phyloP scores from a whole-genome alignment of 345 rosid genomes.

The Isatis tinctoria region DNA sequence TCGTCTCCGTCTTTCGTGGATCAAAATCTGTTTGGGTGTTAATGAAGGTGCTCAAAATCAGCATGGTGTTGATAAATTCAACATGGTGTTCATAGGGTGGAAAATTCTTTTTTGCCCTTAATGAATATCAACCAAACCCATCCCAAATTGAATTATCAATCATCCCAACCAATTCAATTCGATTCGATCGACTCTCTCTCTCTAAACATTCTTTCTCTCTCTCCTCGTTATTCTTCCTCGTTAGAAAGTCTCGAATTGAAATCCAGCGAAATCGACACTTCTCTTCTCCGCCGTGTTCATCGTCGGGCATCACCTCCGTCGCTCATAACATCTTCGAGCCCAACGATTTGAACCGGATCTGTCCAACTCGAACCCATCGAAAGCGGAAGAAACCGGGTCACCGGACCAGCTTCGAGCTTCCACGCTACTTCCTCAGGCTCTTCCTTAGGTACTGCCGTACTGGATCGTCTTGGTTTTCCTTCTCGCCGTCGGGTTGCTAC shows the following conservation, averaged over 20 bases:
- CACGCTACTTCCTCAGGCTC: slow-evolving; percentile 44
- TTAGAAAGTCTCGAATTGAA: too few relatives aligned
- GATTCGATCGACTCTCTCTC: too few relatives aligned
- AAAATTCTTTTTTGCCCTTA: too few relatives aligned
- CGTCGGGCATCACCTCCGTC: neutral
- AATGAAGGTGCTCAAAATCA: too few relatives aligned
- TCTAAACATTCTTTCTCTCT: too few relatives aligned
- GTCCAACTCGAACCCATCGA: slow-evolving; percentile 49
- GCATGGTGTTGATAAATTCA: too few relatives aligned
- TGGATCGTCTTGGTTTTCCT: slow-evolving; percentile 59
- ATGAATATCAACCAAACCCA: too few relatives aligned
- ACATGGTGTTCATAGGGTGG: too few relatives aligned
- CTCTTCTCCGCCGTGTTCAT: neutral
- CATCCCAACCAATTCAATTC: too few relatives aligned
- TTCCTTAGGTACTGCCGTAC: slow-evolving; percentile 50
- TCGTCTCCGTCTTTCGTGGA: neutral
- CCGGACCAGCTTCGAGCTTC: slow-evolving; percentile 41
- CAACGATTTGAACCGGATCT: slow-evolving; percentile 58
- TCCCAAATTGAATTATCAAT: too few relatives aligned
- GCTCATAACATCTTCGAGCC: slow-evolving; percentile 25
- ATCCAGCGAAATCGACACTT: neutral
- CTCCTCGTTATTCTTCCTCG: too few relatives aligned
- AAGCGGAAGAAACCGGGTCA: slow-evolving; percentile 63
- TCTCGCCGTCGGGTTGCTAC: slow-evolving; percentile 48
- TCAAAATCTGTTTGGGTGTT: too few relatives aligned